A percentile compares a stretch with the other conserved stretches of the same genome.
Evolutionary conservation across 371 early-diverging fungal species (phyloP).

Genomic region (Mucor indicus): DNA sequence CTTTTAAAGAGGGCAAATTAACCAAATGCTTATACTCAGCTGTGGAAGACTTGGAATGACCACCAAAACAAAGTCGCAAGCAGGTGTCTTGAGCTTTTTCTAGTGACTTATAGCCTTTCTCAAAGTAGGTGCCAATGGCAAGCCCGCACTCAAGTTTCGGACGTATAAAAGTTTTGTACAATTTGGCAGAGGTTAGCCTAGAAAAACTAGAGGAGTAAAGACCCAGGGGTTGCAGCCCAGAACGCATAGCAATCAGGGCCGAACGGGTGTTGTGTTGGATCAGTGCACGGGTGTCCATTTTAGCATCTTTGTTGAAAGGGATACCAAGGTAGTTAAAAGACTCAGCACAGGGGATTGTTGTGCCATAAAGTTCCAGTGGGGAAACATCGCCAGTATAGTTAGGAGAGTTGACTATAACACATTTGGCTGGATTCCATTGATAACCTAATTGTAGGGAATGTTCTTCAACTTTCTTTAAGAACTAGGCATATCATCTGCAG

Average conservation of each 20-base stretch:
- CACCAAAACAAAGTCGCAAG: background rate
- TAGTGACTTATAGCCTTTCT: no score
- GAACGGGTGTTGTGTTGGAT: background rate
- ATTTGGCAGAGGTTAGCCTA: background rate
- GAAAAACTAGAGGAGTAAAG: background rate
- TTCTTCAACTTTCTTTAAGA: conserved; percentile 9
- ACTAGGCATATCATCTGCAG: background rate
- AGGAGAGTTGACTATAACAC: conserved; percentile 11
- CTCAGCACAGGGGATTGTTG: conserved; percentile 3
- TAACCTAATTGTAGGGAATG: conserved; percentile 20
- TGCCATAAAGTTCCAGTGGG: background rate
- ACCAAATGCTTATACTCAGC: background rate
- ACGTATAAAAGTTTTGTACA: background rate
- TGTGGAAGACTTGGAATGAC: no score
- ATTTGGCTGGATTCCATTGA: conserved; percentile 23
- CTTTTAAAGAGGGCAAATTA: background rate
- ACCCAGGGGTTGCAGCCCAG: background rate
- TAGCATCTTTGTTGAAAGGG: conserved; percentile 1
- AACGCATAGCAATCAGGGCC: background rate
- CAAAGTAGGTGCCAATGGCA: background rate
- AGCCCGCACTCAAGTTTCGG: background rate
- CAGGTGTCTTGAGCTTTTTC: background rate
- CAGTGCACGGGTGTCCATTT: background rate
- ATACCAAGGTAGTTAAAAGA: conserved; percentile 16
- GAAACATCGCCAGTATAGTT: background rate